A percentile compares a stretch with the other conserved stretches of the same genome.
These are phyloP conservation scores for Nicotiana sylvestris DNA, from an alignment of 257 asterid species.

Conservation along the genomic window DNA sequence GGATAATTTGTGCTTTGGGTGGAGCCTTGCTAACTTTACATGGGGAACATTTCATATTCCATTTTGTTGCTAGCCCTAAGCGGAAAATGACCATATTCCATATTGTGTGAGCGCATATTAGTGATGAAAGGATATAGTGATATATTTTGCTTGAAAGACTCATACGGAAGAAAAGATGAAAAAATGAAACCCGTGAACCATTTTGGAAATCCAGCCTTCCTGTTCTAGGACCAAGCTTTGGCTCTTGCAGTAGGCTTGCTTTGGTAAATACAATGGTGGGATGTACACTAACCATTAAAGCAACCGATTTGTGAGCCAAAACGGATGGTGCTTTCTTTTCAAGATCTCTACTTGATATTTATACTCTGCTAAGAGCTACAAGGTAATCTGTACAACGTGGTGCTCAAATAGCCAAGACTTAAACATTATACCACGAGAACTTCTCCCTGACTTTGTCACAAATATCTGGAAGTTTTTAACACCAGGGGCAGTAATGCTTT, in stretches of 20 bases:
- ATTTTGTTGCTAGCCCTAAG: not conserved
- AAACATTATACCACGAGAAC: not conserved
- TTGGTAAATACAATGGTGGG: not conserved
- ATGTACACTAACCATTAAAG: not conserved
- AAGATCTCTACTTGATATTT: constrained; percentile 4
- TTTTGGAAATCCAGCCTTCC: not conserved
- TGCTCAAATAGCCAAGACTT: not conserved
- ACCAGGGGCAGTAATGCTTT: not conserved
- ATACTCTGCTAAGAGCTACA: constrained; percentile 9
- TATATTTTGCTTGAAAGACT: not conserved
- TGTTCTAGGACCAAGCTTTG: not conserved
- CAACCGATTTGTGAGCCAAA: not conserved
- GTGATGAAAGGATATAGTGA: not conserved
- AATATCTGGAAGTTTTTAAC: not conserved
- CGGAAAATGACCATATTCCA: not conserved
- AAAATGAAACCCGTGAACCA: not conserved
- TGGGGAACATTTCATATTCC: not conserved
- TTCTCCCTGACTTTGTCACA: not conserved
- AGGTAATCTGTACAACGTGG: constrained; percentile 1
- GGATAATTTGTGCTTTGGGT: not conserved
- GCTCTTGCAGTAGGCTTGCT: not conserved
- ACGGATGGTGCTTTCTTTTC: not conserved
- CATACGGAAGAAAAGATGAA: not conserved
- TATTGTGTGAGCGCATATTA: not conserved
- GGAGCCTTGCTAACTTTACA: not conserved